Base-by-base conservation (phyloP, 768 basidiomycete species). In the Amanita thiersii region DNA sequence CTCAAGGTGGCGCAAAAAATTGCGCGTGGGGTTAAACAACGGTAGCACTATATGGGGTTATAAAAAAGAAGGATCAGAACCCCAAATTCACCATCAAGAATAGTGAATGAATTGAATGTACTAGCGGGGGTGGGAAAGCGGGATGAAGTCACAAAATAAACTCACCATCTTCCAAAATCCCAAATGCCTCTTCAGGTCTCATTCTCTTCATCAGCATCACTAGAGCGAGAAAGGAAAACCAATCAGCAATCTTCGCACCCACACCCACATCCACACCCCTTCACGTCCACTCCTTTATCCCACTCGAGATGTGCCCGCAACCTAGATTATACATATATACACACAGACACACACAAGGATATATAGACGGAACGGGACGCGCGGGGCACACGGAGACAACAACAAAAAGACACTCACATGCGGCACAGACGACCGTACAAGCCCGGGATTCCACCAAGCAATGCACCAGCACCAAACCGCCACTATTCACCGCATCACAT, bases 381-480 rank as follows among this genome's bases (percentile, higher is more conserved):
- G n/a, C 15, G 12, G 8, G 32, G 8, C n/a, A n/a, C 9, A 11
- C 5, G 14, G 19, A 10, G 9, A 15, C 10, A 10, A 19, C 9
- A n/a, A 7, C 26, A 28, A 10, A 23, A 20, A 23, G 33, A 14
- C n/a, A 62, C 75, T 54, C 50, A 77, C 77, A 51, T 54, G 70
- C 76, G 25, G 75, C 74, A 45, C 68, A 75, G 24, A 62, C 70
- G 20, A 68, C 68, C 23, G 68, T 62, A 50, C 73, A 77, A 12
- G 76, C 75, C 35, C 70, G 66, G 7, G 69, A 64, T 45, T 81
- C 79, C n/a, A 65, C 60, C 9, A 61, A 57, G 25, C 65, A 77
- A 54, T 78, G 68, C 15, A 81, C 67, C 17, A 81, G 70, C 12
- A 80, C 70, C 21, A 58, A 60, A 2, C 71, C 72, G 4, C 65